Base-by-base conservation (phyloP, 768 basidiomycete genomes). In the Suillus weaverae region DNA sequence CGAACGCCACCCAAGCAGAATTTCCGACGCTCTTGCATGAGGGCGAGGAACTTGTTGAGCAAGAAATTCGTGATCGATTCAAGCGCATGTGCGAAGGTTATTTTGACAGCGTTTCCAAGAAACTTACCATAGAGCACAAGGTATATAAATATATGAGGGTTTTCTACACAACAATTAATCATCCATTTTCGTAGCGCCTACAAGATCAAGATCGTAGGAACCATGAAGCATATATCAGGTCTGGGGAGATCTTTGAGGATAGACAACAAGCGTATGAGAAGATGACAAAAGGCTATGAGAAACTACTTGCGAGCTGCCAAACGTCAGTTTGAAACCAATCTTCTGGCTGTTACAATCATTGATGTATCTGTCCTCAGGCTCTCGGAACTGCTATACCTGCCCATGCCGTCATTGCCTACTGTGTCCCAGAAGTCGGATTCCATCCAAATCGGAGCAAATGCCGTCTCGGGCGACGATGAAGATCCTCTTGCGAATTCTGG, bases 191-290 rank as follows among this genome's bases (percentile, higher is more conserved):
- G 35, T 71, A 99, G 97, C 89, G 91, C 56, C 82, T 99, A 54
- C 95, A 98, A 89, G 95, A 97, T 68, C 96, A 97, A 78, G 97
- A 99, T 76, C 89, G 90, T 67, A 85, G 91, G 60, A 99, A 99
- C 71, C 97, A 99, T 73, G 97, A 99, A 81, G 97, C 97, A 64
- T 99, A 99, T 74, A 99, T 99, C 69, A 94, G 96, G 38, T 98
- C 96, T 3, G 97, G 97, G 33, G 97, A 99, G 77, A 98, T 99
- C 67, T 99, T 99, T 70, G 97, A 99, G 73, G 97, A 99, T 75
- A 87, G 97, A 39, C 97, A 99, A 75, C 96, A 99, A 76, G 95
- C 93, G 11, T 99, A 99, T 74, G 97, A 99, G 81, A 95, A 94
- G 79, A 97, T 99, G 93, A 95, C 95, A 44, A 95, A 92, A 77